These are phyloP conservation scores for Lasiosphaeris hirsuta DNA, from an alignment of 495 filamentous ascomycete genomes.

Conservation along the genomic window DNA sequence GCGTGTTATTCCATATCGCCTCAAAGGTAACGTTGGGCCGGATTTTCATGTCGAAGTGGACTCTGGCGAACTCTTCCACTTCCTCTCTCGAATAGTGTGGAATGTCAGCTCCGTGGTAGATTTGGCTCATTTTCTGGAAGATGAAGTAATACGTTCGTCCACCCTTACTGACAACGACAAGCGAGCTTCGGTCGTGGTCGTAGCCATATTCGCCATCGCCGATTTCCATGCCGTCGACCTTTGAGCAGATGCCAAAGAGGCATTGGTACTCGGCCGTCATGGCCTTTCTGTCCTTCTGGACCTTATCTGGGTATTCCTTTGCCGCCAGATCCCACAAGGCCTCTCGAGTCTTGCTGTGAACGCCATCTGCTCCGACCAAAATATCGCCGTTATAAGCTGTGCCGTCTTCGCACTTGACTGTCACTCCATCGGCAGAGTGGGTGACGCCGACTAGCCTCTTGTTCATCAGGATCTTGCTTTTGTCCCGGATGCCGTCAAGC, in stretches of 20 bases:
- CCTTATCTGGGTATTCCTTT: not conserved
- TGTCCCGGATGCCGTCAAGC: conserved; percentile 15
- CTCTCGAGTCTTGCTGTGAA: conserved; percentile 44
- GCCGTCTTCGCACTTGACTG: conserved; percentile 32
- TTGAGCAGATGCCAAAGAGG: conserved; percentile 35
- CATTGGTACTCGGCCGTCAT: conserved; percentile 30
- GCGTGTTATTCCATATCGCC: conserved; percentile 29
- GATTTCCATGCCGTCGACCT: conserved; percentile 3
- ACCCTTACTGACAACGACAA: conserved; percentile 23
- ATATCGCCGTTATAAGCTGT: conserved; percentile 37
- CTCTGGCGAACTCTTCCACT: conserved; percentile 26
- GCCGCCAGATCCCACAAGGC: conserved; percentile 35
- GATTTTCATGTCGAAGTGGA: conserved; percentile 26
- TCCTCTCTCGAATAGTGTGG: conserved; percentile 37
- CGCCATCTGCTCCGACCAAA: conserved; percentile 45
- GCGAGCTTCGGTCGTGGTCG: conserved; percentile 22
- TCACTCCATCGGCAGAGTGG: conserved; percentile 11
- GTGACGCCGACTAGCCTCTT: conserved; percentile 16
- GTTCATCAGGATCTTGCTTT: conserved; percentile 13
- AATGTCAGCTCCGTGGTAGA: conserved; percentile 5
- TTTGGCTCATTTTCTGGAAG: conserved; percentile 18
- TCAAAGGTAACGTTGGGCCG: conserved; percentile 27
- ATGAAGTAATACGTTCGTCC: conserved; percentile 38
- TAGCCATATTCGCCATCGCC: conserved; percentile 24
- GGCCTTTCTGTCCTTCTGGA: conserved; percentile 19